These are phyloP conservation scores for Tylopilus rubrobrunneus DNA, from an alignment of 768 basidiomycete species.

Conservation along the genomic window DNA sequence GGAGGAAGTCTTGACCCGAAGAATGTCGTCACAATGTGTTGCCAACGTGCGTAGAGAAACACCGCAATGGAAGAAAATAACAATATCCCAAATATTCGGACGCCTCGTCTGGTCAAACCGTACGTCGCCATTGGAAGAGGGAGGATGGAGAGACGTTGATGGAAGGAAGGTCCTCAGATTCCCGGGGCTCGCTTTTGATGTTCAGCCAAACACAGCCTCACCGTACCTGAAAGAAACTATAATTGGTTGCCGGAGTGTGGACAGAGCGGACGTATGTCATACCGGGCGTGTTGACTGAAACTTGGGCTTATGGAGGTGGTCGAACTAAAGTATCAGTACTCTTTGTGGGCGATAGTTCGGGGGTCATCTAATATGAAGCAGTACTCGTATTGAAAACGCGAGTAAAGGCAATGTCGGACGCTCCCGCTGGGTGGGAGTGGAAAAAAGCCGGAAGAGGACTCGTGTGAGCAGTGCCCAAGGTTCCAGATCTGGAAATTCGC, in stretches of 20 bases:
- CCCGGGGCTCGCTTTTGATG: constrained; percentile 1
- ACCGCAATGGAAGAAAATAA: constrained; percentile 10
- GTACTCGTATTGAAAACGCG: neutral
- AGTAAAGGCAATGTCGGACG: neutral
- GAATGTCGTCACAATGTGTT: neutral
- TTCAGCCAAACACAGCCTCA: too few species aligned
- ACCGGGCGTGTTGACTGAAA: too few species aligned
- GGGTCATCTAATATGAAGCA: neutral
- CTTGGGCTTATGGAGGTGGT: too few species aligned
- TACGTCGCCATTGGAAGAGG: constrained; percentile 16
- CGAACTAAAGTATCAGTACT: neutral
- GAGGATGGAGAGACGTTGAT: neutral
- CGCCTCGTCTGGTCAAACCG: constrained; percentile 24
- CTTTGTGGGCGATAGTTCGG: neutral
- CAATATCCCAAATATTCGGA: constrained; percentile 10
- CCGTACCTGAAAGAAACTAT: too few species aligned
- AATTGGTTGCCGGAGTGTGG: neutral
- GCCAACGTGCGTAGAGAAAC: constrained; percentile 9
- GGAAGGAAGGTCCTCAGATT: neutral
- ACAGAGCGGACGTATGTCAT: neutral
- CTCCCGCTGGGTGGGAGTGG: neutral
- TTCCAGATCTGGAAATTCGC: neutral
- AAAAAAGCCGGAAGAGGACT: neutral
- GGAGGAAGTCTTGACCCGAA: constrained; percentile 32
- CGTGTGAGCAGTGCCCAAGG: neutral